Evolutionary conservation across 768 basidiomycete species (phyloP).

Genomic region (Podaxis sp.): DNA sequence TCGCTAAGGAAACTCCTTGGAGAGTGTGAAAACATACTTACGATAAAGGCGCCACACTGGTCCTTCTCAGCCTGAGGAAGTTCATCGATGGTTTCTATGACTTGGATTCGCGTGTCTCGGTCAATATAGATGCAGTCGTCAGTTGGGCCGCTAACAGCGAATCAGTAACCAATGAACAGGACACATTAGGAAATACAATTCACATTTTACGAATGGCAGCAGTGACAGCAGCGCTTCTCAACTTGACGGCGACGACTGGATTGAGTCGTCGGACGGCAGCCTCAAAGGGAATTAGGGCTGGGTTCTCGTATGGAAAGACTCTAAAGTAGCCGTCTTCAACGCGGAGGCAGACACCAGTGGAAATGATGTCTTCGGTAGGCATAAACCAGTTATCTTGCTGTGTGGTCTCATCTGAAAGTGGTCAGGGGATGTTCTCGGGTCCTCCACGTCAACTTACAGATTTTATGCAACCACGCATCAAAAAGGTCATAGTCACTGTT

Average conservation of each 20-base stretch:
- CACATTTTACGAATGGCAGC: conserved; percentile 71
- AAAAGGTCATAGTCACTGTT: conserved; percentile 76
- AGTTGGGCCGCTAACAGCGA: conserved; percentile 42
- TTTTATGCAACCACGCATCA: conserved; percentile 77
- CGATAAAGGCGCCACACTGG: conserved; percentile 83
- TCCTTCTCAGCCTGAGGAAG: conserved; percentile 84
- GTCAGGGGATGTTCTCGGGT: background rate
- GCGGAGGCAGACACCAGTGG: conserved; percentile 74
- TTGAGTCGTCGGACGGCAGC: conserved; percentile 74
- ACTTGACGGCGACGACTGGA: conserved; percentile 81
- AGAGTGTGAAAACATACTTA: conserved; percentile 23
- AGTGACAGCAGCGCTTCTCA: conserved; percentile 73
- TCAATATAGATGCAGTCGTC: conserved; percentile 68
- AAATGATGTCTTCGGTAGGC: conserved; percentile 66
- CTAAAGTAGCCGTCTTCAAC: conserved; percentile 63
- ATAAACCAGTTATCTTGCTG: conserved; percentile 81
- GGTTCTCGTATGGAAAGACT: conserved; percentile 86
- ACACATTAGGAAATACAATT: conserved; percentile 25
- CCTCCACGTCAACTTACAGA: conserved; percentile 40
- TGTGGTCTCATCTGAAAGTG: conserved; percentile 48
- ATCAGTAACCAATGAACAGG: conserved; percentile 9
- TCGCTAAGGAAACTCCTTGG: background rate
- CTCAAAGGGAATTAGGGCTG: conserved; percentile 73
- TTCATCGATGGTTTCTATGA: conserved; percentile 64
- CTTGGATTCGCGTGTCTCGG: conserved; percentile 80